Evolutionary conservation across 257 asterid species (phyloP).

Genomic region (Apocynum venetum): DNA sequence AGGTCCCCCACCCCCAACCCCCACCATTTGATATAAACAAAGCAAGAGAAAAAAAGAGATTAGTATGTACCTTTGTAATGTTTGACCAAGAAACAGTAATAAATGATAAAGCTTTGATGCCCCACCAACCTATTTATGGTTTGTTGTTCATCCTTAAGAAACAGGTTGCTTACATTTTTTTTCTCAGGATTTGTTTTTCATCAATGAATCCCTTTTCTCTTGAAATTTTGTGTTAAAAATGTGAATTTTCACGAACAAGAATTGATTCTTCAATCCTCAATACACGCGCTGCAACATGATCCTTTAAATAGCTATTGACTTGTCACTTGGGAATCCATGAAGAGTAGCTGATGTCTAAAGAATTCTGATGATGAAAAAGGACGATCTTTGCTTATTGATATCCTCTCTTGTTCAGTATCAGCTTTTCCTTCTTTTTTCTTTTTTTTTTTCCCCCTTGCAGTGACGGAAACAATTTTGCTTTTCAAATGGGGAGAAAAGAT

Average conservation of each 20-base stretch:
- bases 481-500: neutral
- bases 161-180: too few relatives aligned
- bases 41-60: neutral
- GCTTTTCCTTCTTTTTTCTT: neutral
- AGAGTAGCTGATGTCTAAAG: neutral
- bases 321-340: constrained; percentile 7
- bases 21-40: neutral
- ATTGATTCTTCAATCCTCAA: constrained; percentile 22
- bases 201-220: too few relatives aligned
- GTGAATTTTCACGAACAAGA: neutral
- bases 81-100: constrained; percentile 39
- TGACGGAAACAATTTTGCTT: too few relatives aligned
- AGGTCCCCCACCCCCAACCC: too few relatives aligned
- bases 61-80: constrained; percentile 12
- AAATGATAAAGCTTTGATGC: constrained; percentile 30
- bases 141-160: constrained; percentile 14
- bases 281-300: constrained; percentile 2
- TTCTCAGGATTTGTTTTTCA: too few relatives aligned
- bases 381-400: neutral
- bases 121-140: constrained; percentile 37
- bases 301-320: neutral
- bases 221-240: too few relatives aligned
- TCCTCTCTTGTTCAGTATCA: neutral
- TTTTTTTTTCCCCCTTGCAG: neutral
- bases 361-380: neutral